Evolutionary conservation across 192 early-diverging fungal species (phyloP), one percentile per base, ranked within the genome.

Genomic region (Endogone sp.): DNA sequence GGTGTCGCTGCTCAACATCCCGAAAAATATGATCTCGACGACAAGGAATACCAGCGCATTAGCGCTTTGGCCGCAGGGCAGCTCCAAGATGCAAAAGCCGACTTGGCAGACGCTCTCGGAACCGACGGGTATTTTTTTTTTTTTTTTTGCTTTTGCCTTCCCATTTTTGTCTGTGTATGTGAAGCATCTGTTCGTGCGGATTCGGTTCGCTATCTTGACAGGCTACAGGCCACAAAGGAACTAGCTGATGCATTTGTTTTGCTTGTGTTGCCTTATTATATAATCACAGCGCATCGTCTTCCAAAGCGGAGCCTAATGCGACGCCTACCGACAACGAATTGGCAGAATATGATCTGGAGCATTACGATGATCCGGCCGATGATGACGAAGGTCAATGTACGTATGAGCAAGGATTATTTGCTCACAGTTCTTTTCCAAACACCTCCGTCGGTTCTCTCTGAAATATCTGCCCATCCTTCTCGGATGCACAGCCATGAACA

Each of bases 1-100:
- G 98, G 96, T 62, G 94, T 89, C n/a, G 91, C 94, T n/a, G 83
- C 86, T 29, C 84, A 91, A 61, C 72, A 81, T 63, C 98, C 98
- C 25, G 81, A 87, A 28, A 90, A 86, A 62, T 92, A 90, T 75
- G 82, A 91, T 69, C 80, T 99, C 55, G 90, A 90, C 63, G 95
- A 98, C 60, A 90, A 92, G 28, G 96, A 98, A 76, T 98, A 86
- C 73, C 82, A 90, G 56, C 81, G 91, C 37, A 92, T 99, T 60
- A 82, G 89, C 64, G 76, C 81, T 11, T 77, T 92, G 59, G 90
- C 93, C 6, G 84, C 83, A 11, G 77, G 78, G 6, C 85, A 92
- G 49, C 71, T 92, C 22, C 81, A 87, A 13, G 85, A 81, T 28
- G 90, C 88, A 69, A 86, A 86, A 29, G 76, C 82, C 58, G 88